Evolutionary conservation across 345 rosid genomes (phyloP).

Genomic region (Viola odorata): DNA sequence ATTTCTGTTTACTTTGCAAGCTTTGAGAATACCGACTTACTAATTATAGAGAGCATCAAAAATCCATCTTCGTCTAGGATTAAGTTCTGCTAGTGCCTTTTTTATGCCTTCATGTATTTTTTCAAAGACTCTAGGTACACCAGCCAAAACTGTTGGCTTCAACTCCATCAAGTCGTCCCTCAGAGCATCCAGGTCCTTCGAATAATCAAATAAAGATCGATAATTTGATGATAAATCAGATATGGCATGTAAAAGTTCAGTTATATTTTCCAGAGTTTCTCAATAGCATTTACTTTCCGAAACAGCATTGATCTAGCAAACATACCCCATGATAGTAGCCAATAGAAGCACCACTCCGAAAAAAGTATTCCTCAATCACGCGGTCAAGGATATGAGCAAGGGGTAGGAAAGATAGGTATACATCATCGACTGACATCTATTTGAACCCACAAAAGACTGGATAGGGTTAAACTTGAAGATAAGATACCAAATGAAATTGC

Average conservation of each 20-base stretch:
- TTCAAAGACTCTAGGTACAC: constrained; percentile 92
- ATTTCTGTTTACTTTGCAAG: neutral
- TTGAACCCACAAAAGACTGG: constrained; percentile 1
- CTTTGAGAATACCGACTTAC: constrained; percentile 33
- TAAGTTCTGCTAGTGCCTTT: constrained; percentile 65
- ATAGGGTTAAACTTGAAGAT: too few relatives aligned
- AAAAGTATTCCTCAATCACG: constrained; percentile 73
- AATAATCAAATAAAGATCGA: neutral
- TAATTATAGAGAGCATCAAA: constrained; percentile 65
- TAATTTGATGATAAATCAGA: too few relatives aligned
- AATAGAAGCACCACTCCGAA: constrained; percentile 83
- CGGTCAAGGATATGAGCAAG: constrained; percentile 95
- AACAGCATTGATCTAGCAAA: too few relatives aligned
- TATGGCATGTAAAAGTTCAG: too few relatives aligned
- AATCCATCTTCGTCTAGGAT: constrained; percentile 54
- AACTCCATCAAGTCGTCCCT: constrained; percentile 78
- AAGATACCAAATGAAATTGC: too few relatives aligned
- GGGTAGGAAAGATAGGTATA: constrained; percentile 86
- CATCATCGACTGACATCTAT: constrained; percentile 85
- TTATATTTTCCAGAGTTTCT: too few relatives aligned
- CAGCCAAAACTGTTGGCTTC: constrained; percentile 86
- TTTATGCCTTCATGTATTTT: constrained; percentile 76
- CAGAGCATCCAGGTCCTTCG: constrained; percentile 75
- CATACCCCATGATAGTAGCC: constrained; percentile 96
- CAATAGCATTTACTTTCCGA: too few relatives aligned